These are phyloP conservation scores for Sporisorium graminicola DNA, from an alignment of 1,284 basidiomycete genomes.

Conservation along the genomic window DNA sequence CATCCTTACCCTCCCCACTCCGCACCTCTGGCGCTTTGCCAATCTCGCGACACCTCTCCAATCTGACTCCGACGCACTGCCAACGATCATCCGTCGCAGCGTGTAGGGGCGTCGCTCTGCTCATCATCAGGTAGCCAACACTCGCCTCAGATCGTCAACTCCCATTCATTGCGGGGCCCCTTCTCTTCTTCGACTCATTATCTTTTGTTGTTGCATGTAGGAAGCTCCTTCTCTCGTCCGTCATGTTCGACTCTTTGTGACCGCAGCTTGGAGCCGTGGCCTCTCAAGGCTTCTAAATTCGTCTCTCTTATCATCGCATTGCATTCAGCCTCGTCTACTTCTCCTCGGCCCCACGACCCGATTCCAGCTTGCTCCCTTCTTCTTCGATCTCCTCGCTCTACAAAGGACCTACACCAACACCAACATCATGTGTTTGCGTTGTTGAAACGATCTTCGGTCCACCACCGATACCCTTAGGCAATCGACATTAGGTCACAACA, in stretches of 20 bases:
- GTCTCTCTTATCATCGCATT: not conserved
- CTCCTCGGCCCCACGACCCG: not conserved
- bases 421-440: slow-evolving; percentile 3
- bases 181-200: not conserved
- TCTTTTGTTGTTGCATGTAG: slow-evolving; percentile 6
- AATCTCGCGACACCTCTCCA: not conserved
- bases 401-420: not conserved
- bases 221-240: slow-evolving; percentile 1
- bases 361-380: not conserved
- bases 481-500: not conserved
- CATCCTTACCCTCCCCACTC: not conserved
- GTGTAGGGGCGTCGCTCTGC: not conserved
- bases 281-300: slow-evolving; percentile 17
- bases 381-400: not conserved
- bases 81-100: not conserved
- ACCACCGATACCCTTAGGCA: not conserved
- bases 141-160: not conserved
- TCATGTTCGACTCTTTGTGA: slow-evolving; percentile 36
- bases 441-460: not conserved
- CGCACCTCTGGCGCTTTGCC: not conserved
- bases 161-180: not conserved
- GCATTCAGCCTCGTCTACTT: slow-evolving; percentile 4
- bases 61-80: not conserved
- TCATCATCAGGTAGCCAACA: not conserved
- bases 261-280: slow-evolving; percentile 20